A percentile compares a stretch with the other conserved stretches of the same genome.
Conservation (phyloP, 768 basidiomycete genomes). For the Suillus alpinus region DNA sequence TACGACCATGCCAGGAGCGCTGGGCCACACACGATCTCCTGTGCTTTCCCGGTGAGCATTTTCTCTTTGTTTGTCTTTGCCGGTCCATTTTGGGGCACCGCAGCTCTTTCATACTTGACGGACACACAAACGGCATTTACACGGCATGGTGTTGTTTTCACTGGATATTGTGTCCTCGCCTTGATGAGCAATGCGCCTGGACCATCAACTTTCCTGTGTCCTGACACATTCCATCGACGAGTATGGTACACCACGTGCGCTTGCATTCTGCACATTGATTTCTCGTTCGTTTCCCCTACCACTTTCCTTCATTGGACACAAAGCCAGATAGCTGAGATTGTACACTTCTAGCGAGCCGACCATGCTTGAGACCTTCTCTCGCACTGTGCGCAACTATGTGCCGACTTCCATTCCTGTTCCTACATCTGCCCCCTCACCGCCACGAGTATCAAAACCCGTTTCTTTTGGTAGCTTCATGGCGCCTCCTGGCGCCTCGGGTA, state of each 20-base stretch:
- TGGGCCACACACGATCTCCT: constrained; percentile 30
- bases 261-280: not conserved
- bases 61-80: not conserved
- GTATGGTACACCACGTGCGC: constrained; percentile 17
- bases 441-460: constrained; percentile 47
- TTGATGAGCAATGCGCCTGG: not conserved
- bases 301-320: not conserved
- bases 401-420: constrained; percentile 52
- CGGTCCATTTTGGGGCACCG: not conserved
- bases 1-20: constrained; percentile 1
- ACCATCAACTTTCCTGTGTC: constrained; percentile 5
- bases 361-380: constrained; percentile 50
- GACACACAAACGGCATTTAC: not conserved
- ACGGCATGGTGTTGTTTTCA: not conserved
- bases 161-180: not conserved
- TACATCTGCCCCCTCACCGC: constrained; percentile 44
- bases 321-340: constrained; percentile 14
- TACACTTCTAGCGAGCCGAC: constrained; percentile 41
- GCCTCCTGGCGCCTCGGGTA: constrained; percentile 17
- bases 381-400: constrained; percentile 52
- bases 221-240: constrained; percentile 13
- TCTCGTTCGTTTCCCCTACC: not conserved
- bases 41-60: constrained; percentile 29
- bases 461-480: constrained; percentile 45
- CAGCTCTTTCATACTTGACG: not conserved